Evolutionary conservation across 345 rosid species (phyloP), one percentile per base, ranked within the genome.

Genomic region (Lepidium aucheri): DNA sequence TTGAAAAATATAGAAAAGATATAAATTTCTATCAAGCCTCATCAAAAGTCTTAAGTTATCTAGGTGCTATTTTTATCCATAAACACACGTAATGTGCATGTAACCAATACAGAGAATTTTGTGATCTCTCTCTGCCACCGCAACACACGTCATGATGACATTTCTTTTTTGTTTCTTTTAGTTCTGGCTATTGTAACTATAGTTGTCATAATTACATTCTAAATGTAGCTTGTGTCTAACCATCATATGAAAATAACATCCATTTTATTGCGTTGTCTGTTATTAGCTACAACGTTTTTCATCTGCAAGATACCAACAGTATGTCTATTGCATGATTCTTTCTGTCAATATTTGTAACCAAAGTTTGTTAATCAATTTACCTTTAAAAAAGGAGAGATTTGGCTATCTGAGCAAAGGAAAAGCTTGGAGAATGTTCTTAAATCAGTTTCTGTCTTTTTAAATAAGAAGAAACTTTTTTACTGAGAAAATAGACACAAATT

Each of bases 291-390:
- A 34, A 41, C 53, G 44, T 59, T 52, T 60, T 42, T 60, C 53
- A 52, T 22, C 47, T 60, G 54, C 24, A 69, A 14, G 54, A 41
- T 42, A 42, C 74, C 42, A 43, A 42, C 14, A 60, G 62, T 60
- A 61, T 60, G 51, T 59, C 35, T 49, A 49, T 49, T 57, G 59
- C 34, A 40, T 59, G 24, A 65, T 41, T 47, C 6, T 47, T 28
- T 38, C 30, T 36, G 58, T n/a, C 43, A 60, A 10, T 53, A 51
- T 61, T 33, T 52, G 15, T 59, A 58, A 33, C 59, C 60, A 39
- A 18, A 28, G 7, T 41, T 59, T 20, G 38, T 60, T 50, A 24
- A 69, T 40, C 26, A 41, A 26, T 51, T 60, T 32, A 60, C 16
- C 34, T 40, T 2, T 24, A 68, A 41, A 68, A 2, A 47, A 4